These are phyloP conservation scores for Dimocarpus longan DNA, from an alignment of 345 rosid genomes.

Conservation along the genomic window DNA sequence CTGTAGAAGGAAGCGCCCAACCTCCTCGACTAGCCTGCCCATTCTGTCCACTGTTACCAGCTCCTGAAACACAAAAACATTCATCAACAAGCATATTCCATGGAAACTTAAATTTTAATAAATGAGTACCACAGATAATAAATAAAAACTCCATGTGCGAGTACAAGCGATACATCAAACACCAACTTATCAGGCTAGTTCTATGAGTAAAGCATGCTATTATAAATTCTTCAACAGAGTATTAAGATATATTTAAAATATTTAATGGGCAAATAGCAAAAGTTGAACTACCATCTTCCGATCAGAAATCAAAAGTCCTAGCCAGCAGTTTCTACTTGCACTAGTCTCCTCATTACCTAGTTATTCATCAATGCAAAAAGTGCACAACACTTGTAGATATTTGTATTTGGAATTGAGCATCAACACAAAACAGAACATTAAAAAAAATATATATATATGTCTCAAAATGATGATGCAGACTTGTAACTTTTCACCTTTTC, in stretches of 20 bases:
- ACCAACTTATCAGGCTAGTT: background rate
- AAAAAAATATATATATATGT: too few species aligned
- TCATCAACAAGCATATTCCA: background rate
- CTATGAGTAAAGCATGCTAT: background rate
- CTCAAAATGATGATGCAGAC: background rate
- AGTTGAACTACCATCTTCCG: background rate
- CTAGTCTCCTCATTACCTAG: background rate
- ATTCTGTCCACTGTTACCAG: slow-evolving; percentile 25
- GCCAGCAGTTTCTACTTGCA: background rate
- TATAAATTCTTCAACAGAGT: background rate
- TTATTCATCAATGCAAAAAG: too few species aligned
- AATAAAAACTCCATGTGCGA: background rate
- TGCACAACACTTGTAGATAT: too few species aligned
- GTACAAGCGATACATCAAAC: too few species aligned
- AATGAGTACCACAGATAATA: background rate
- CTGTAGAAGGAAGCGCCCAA: slow-evolving; percentile 50
- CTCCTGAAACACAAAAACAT: slow-evolving; percentile 23
- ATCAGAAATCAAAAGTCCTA: background rate
- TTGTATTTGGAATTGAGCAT: background rate
- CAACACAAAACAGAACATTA: background rate
- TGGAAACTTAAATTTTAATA: background rate
- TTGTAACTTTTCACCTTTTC: too few species aligned
- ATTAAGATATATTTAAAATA: background rate
- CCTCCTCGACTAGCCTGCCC: slow-evolving; percentile 34
- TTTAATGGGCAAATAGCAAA: background rate